Conservation (phyloP, 345 rosid genomes). For the Eucalyptus lansdowneana region DNA sequence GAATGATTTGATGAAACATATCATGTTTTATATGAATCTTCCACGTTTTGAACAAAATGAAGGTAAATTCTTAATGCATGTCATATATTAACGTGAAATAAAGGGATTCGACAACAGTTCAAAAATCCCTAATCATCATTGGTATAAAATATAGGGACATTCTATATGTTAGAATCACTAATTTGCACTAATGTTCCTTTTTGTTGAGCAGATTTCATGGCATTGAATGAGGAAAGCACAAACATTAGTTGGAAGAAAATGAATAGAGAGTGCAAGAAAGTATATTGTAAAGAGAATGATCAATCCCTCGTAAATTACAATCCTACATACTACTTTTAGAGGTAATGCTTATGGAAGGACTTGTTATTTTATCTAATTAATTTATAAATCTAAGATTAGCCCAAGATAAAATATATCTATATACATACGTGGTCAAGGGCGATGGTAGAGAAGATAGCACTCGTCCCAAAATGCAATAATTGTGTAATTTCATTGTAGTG, state of each 20-base stretch:
- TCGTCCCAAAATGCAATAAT: neutral
- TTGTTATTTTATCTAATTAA: neutral
- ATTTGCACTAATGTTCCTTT: neutral
- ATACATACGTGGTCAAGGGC: rapidly evolving
- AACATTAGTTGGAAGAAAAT: neutral
- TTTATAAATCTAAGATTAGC: neutral
- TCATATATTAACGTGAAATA: neutral
- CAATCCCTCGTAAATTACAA: neutral
- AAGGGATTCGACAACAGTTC: too few species aligned
- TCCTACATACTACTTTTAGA: neutral
- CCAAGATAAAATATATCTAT: too few species aligned
- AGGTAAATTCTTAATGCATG: neutral
- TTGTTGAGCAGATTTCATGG: neutral
- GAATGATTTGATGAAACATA: too few species aligned
- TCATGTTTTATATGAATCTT: too few species aligned
- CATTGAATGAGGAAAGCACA: neutral
- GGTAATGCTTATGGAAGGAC: neutral
- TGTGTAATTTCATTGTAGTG: too few species aligned
- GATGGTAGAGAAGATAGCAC: neutral
- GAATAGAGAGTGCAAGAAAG: neutral
- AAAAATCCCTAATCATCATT: neutral
- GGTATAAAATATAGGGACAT: neutral
- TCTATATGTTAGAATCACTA: neutral
- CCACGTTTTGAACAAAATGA: neutral
- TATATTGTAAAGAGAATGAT: neutral